Evolutionary conservation across 331 rosid genomes (phyloP).

Genomic region (Telfairia occidentalis): DNA sequence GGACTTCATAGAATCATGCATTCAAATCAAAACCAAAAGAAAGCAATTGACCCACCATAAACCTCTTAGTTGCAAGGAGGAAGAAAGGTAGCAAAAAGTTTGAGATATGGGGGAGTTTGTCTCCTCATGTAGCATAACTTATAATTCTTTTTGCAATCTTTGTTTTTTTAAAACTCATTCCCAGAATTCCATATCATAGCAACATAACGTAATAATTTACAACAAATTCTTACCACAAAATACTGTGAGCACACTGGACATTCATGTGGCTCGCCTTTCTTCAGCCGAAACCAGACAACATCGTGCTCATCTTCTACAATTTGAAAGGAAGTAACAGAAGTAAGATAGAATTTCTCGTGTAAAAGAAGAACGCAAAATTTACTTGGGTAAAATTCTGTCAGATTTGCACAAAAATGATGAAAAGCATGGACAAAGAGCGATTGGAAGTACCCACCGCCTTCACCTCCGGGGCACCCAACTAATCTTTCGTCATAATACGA

Average conservation of each 20-base stretch:
- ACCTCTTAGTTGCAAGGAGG: not conserved
- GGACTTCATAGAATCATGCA: not conserved
- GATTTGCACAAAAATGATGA: not conserved
- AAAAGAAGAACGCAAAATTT: not conserved
- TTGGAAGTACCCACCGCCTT: conserved; percentile 24
- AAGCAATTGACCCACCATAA: not conserved
- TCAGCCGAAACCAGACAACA: conserved; percentile 52
- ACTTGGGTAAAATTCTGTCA: not conserved
- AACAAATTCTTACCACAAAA: conserved; percentile 23
- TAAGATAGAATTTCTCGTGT: not conserved
- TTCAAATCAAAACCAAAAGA: not conserved
- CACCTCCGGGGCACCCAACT: conserved; percentile 48
- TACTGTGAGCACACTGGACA: conserved; percentile 35
- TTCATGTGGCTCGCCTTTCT: conserved; percentile 35
- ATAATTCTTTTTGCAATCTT: too few relatives aligned
- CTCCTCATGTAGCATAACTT: too few relatives aligned
- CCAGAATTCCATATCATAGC: not conserved
- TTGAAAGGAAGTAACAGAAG: not conserved
- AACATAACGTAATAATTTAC: not conserved
- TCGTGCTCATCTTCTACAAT: conserved; percentile 41
- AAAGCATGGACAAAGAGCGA: not conserved
- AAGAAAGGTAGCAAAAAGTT: too few relatives aligned
- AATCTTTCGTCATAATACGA: conserved; percentile 32
- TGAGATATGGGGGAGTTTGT: too few relatives aligned
- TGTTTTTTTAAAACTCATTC: not conserved